Percentiles rank a stretch among this genome's conserved stretches.
Evolutionary conservation across 495 filamentous ascomycete species (phyloP).

Genomic region (Hypoxylon rickii): DNA sequence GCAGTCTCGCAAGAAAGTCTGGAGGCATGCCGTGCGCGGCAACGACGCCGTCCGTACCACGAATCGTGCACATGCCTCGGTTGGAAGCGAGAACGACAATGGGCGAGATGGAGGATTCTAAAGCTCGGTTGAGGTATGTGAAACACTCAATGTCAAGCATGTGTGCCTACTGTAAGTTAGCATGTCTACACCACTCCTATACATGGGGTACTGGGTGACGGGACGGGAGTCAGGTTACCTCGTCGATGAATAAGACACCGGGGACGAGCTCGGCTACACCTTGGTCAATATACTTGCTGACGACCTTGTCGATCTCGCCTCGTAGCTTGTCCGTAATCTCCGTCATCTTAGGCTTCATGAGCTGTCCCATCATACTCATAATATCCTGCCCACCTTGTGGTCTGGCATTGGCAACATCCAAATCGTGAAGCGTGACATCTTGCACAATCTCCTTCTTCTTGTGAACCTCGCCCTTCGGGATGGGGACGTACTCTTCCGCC

Average conservation of each 20-base stretch:
- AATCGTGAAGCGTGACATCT: slow-evolving; percentile 93
- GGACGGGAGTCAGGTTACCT: slow-evolving; percentile 58
- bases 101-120: slow-evolving; percentile 89
- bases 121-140: slow-evolving; percentile 95
- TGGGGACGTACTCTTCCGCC: slow-evolving; percentile 97
- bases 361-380: slow-evolving; percentile 99
- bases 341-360: slow-evolving; percentile 99
- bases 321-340: slow-evolving; percentile 97
- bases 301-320: slow-evolving; percentile 96
- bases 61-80: slow-evolving; percentile 86
- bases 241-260: slow-evolving; percentile 96
- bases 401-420: slow-evolving; percentile 94
- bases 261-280: slow-evolving; percentile 97
- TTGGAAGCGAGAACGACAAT: slow-evolving; percentile 98
- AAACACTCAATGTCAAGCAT: slow-evolving; percentile 99
- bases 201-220: neutral
- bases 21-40: slow-evolving; percentile 92
- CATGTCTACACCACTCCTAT: too few species aligned
- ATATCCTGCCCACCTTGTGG: slow-evolving; percentile 97
- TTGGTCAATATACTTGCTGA: slow-evolving; percentile 97
- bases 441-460: slow-evolving; percentile 99
- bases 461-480: slow-evolving; percentile 97
- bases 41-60: slow-evolving; percentile 78
- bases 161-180: slow-evolving; percentile 68
- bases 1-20: slow-evolving; percentile 86